Conservation (phyloP, 2,329 filamentous ascomycete species). For the Sporothrix luriei region DNA sequence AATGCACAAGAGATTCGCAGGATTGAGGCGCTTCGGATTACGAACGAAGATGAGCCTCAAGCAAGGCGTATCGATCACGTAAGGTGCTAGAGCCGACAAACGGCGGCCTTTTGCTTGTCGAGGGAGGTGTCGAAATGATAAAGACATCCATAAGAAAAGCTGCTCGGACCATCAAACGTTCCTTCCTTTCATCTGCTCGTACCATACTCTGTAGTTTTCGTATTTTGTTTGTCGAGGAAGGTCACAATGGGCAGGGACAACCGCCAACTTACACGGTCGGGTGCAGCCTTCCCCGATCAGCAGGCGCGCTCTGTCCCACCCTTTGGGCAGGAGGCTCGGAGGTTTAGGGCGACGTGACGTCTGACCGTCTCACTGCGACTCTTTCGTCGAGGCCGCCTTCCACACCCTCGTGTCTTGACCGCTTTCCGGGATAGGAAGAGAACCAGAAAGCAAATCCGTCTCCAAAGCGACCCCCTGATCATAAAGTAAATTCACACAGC, state of each 20-base stretch:
- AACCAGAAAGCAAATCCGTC: neutral
- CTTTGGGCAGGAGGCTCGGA: conserved; percentile 25
- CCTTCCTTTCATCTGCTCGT: neutral
- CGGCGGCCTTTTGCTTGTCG: neutral
- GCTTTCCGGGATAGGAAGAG: neutral
- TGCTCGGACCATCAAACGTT: neutral
- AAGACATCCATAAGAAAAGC: neutral
- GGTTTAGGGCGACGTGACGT: neutral
- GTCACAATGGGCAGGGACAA: neutral
- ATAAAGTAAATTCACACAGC: neutral
- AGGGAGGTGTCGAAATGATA: neutral
- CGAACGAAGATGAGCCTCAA: neutral
- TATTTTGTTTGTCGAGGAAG: neutral
- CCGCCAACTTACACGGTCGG: neutral
- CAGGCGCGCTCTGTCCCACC: conserved; percentile 6
- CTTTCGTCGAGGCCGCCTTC: neutral
- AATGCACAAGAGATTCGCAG: neutral
- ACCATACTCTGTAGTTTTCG: neutral
- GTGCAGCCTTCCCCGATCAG: neutral
- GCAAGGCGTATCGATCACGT: neutral
- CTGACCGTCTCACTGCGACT: neutral
- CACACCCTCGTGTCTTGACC: neutral
- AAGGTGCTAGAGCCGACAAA: neutral
- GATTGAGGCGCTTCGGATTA: neutral
- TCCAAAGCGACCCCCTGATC: neutral